Base-by-base conservation (phyloP, 2,329 filamentous ascomycete genomes). In the Tolypocladium pustulatum region DNA sequence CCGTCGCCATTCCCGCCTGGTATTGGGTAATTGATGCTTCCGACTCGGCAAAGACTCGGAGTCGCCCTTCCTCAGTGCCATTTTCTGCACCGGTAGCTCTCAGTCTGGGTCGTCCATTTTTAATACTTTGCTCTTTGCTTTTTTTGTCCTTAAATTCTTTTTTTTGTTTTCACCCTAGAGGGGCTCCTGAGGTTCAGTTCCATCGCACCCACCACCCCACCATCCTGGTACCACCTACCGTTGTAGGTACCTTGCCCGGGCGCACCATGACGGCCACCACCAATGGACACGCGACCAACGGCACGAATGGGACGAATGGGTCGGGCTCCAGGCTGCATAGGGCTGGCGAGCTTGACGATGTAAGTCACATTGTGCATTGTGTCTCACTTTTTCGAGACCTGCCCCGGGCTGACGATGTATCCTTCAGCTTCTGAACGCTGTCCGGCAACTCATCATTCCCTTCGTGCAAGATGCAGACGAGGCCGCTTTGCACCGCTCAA, bases 391-490 rank as follows among this genome's bases (percentile, higher is more conserved):
- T n/a, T 30, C 53, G 25, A 52, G 15, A 27, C 13, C 9, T 54
- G 22, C 17, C 15, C 32, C 65, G 68, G 59, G 65, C 62, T 69
- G 58, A 67, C 62, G 60, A 37, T 62, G 57, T 38, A 25, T 37
- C 27, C 25, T 32, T 3, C 55, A 91, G 88, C 80, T 91, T 54
- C 79, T 91, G 55, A 77, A 81, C 58, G 82, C 87, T 4, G 82
- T 92, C 55, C 82, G 87, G 71, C 74, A 78, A 10, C 78, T 91
- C 58, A 81, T 92, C 59, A 75, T 91, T 25, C 85, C 86, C 0
- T 91, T 88, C 71, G 84, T 93, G 65, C 79, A 76, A 61, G 76
- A 80, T n/a, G 87, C 89, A 46, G 88, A 92, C 71, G 78, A 86
- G 58, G 81, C 85, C 25, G 75, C 79, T 2, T 68, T 73, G 8